Evolutionary conservation across 2,329 filamentous ascomycete genomes (phyloP), one percentile per base, ranked within the genome.

Genomic region (Karstenula rhodostoma): DNA sequence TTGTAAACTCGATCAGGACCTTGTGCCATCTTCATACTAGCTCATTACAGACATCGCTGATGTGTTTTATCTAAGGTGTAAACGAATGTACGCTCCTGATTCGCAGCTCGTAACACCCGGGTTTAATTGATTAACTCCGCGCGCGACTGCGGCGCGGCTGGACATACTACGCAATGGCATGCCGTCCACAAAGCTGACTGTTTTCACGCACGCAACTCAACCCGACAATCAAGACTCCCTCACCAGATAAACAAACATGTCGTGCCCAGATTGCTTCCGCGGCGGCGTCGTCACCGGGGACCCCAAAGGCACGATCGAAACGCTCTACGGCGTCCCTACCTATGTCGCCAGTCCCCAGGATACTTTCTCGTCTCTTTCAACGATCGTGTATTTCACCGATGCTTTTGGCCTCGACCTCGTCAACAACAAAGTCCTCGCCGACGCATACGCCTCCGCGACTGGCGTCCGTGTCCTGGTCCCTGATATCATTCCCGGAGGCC

Each of bases 391-490:
- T 59, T 66, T 58, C 61, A 68, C 68, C 22, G 70, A 73, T 53
- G 68, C 65, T 48, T 71, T 73, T 43, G 70, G 68, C n/a, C 65
- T 69, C 46, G 40, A 44, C 2, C 62, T 73, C 23, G 56, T 65
- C 40, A 73, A 73, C 62, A 71, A 68, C 62, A 61, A 65, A 19
- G 59, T 73, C 40, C 64, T 73, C 44, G 68, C 70, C 29, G 70
- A 73, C 57, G 61, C 64, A 7, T 67, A 68, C 43, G 64, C 67
- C n/a, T 22, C 52, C 5, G 52, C 42, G 12, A 67, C 63, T 1
- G 60, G 59, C 29, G 44, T 58, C 47, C 62, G 63, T 8, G 69
- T 73, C 43, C 60, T 69, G 0, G 60, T 72, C 19, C 70, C 70
- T 2, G 67, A 72, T 48, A 61, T 71, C 59, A 68, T 73, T 32